Evolutionary conservation across 768 basidiomycete genomes (phyloP), one percentile per base, ranked within the genome.

Genomic region (Hericium erinaceus): DNA sequence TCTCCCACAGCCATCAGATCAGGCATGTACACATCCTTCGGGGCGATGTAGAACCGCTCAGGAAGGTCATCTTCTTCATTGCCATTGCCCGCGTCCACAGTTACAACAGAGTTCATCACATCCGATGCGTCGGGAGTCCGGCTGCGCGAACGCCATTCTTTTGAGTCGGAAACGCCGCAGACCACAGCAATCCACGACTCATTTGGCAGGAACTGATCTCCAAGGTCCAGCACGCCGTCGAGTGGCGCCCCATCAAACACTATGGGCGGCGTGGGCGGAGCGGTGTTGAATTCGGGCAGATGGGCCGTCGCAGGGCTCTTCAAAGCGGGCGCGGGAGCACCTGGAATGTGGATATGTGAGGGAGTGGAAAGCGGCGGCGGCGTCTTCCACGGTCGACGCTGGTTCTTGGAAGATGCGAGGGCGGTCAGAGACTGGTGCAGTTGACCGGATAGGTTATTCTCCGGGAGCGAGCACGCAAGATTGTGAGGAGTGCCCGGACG

Each of bases 21-120:
- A 16, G 89, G 89, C 83, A 92, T 89, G 68, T 90, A 89, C 39
- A 90, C 81, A 64, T 88, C 82, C 67, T 75, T 77, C 38, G 87
- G 88, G 2, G 87, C 88, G 41, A 89, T 80, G 63, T 79, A 92
- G 70, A 92, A 89, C 16, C 77, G 76, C 11, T 83, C 80, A 0
- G 89, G 89, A 13, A 90, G 67, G 44, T 71, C 73, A 15, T 64
- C 66, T 53, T 70, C 70, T 20, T 67, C 69, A 33, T 61, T 57
- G 2, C 63, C 67, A 58, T 66, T 66, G 38, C 64, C 65, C 57
- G 12, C 6, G 16, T 48, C 44, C 2, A 18, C 13, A 6, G 33
- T 33, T 12, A 15, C 28, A 1, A 8, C 18, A 15, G 22, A n/a
- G 22, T 38, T 18, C 39, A 24, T 10, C 9, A 28, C 40, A 54